Percentiles rank a stretch among this genome's conserved stretches.
Evolutionary conservation across 2,329 filamentous ascomycete species (phyloP).

Genomic region (Diaporthe aspalathi): DNA sequence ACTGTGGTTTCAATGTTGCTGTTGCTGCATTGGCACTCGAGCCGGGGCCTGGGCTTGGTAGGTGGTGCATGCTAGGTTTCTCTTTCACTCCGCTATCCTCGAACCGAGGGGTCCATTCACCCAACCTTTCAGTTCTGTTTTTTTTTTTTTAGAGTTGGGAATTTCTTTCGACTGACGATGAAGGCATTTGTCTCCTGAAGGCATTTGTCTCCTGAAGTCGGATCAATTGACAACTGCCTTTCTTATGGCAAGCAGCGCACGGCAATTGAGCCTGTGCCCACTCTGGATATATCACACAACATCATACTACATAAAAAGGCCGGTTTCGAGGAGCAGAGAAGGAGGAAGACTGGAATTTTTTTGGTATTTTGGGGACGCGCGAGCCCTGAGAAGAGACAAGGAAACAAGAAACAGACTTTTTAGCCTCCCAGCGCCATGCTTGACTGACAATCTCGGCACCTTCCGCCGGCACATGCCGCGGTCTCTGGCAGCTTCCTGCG

Average conservation of each 20-base stretch:
- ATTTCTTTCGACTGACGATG: neutral
- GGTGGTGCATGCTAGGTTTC: neutral
- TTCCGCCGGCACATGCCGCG: slow-evolving; percentile 22
- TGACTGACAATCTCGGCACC: slow-evolving; percentile 25
- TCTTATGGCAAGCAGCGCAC: neutral
- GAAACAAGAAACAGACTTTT: slow-evolving; percentile 17
- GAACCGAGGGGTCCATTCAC: neutral
- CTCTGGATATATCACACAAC: slow-evolving; percentile 8
- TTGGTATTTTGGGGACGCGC: neutral
- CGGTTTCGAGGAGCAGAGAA: neutral
- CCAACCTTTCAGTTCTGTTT: neutral
- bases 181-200: neutral
- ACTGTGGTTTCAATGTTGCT: too few relatives aligned
- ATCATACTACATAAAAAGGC: neutral
- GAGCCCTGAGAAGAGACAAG: neutral
- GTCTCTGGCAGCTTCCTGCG: neutral
- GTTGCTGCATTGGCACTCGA: neutral
- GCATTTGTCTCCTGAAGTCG: too few relatives aligned
- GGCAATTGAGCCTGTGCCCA: neutral
- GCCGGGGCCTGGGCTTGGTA: neutral
- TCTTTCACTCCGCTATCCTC: neutral
- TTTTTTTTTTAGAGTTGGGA: neutral
- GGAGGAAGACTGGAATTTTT: neutral
- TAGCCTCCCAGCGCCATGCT: slow-evolving; percentile 27
- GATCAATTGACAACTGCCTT: neutral